Evolutionary conservation across 495 filamentous ascomycete species (phyloP).

Genomic region (Talaromyces liani): DNA sequence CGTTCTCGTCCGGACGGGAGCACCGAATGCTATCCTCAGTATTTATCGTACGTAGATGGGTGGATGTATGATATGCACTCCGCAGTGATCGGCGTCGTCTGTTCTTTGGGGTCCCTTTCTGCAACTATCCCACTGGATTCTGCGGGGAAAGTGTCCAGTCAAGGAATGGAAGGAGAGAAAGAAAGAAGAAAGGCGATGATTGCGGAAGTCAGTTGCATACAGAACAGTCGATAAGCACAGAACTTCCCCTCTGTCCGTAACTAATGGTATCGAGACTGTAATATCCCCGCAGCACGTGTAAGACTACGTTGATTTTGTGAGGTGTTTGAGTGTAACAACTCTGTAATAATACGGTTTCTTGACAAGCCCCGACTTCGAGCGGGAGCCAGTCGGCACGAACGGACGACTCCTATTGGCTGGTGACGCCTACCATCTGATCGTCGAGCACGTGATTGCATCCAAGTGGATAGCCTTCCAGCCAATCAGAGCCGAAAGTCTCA

Average conservation of each 20-base stretch:
- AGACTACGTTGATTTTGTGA: neutral
- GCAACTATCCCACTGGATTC: neutral
- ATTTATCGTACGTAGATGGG: neutral
- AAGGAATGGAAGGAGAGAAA: neutral
- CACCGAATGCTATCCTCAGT: neutral
- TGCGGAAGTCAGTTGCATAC: neutral
- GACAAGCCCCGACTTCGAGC: neutral
- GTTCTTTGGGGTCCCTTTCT: neutral
- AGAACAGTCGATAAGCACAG: neutral
- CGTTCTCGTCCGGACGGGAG: constrained; percentile 4
- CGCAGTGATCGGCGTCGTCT: neutral
- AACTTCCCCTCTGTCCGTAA: neutral
- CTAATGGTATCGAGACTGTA: neutral
- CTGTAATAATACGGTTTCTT: neutral
- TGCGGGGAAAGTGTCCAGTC: neutral
- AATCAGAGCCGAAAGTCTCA: neutral
- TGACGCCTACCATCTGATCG: neutral
- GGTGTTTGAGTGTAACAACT: neutral
- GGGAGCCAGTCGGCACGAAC: neutral
- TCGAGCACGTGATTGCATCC: neutral
- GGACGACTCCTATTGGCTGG: neutral
- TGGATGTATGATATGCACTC: neutral
- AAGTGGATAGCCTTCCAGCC: neutral
- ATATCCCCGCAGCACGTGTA: constrained; percentile 8
- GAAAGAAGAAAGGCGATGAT: neutral